phyloP scores from a whole-genome alignment of 768 basidiomycete species.

The Suillus discolor region DNA sequence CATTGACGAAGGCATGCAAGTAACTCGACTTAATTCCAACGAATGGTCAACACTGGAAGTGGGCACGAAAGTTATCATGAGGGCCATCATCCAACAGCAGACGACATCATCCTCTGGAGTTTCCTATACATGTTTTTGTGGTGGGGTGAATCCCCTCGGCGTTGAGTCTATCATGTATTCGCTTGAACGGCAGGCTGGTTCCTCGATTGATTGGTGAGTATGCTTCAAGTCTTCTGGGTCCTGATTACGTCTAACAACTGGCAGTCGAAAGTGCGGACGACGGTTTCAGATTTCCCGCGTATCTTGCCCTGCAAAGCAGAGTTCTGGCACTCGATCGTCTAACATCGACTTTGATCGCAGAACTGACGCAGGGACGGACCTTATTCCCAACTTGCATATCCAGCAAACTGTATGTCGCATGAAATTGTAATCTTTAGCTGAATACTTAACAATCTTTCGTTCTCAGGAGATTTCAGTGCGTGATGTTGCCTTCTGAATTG shows the following conservation, averaged over 20 bases:
- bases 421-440: neutral
- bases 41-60: conserved; percentile 16
- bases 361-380: neutral
- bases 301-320: neutral
- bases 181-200: conserved; percentile 23
- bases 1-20: neutral
- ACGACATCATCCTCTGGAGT: neutral
- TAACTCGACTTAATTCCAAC: neutral
- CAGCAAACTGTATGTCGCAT: neutral
- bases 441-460: neutral
- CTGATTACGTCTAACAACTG: conserved; percentile 13
- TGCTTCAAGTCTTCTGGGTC: neutral
- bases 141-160: conserved; percentile 20
- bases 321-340: neutral
- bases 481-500: neutral
- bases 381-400: neutral
- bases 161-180: conserved; percentile 15
- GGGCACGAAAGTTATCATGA: conserved; percentile 30
- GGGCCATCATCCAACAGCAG: neutral
- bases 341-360: neutral
- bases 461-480: neutral
- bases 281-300: conserved; percentile 23
- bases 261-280: conserved; percentile 24
- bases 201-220: conserved; percentile 28
- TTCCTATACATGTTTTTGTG: conserved; percentile 12